These are phyloP conservation scores for Leishmania braziliensis DNA, from an alignment of 208 protist species.

Conservation along the genomic window DNA sequence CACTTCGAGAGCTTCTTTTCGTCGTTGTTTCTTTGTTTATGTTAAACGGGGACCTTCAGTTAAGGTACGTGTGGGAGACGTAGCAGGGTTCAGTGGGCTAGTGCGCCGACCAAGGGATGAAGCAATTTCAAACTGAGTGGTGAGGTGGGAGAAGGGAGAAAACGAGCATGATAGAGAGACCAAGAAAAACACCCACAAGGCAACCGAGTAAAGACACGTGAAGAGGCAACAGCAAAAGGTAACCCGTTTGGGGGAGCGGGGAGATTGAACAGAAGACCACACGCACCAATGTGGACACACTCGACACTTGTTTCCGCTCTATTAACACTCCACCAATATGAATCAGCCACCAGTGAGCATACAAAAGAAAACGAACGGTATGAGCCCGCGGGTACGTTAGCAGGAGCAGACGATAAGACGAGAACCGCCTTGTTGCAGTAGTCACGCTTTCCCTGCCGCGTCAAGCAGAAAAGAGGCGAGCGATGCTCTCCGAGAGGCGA, in stretches of 20 bases:
- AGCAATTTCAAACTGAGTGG: not conserved
- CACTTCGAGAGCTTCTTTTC: not conserved
- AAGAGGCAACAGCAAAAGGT: not conserved
- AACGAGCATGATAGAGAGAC: not conserved
- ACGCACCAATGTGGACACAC: constrained; percentile 2
- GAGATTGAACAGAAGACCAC: constrained; percentile 3
- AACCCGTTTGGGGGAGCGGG: not conserved
- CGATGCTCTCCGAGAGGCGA: not conserved
- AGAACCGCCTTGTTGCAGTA: not conserved
- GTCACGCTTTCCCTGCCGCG: not conserved
- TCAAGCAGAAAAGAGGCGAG: not conserved
- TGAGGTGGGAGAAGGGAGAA: not conserved
- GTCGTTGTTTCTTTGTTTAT: not conserved
- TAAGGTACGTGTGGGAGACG: not conserved
- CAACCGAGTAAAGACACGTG: not conserved
- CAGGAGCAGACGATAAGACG: not conserved
- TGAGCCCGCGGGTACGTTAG: not conserved
- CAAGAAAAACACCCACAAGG: not conserved
- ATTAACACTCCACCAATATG: not conserved
- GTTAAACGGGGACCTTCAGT: not conserved
- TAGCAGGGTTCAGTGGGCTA: not conserved
- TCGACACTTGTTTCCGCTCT: constrained; percentile 2
- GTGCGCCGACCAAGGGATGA: not conserved
- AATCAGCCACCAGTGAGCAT: not conserved
- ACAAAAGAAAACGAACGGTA: not conserved